Evolutionary conservation across 176 grass and related monocot species (phyloP).

Genomic region (Alloteropsis semialata): DNA sequence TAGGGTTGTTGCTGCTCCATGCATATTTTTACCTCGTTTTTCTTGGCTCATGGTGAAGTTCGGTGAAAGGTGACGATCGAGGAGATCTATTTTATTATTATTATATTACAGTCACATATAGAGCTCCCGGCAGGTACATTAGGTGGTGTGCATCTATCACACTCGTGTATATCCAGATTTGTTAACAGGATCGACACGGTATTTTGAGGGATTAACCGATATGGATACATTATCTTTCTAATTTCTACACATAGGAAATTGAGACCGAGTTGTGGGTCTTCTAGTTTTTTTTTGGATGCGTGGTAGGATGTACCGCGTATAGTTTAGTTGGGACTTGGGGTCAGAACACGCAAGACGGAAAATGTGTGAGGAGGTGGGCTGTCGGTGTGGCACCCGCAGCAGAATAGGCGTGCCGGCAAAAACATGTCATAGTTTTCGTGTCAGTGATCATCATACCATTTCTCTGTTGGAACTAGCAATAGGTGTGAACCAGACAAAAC

Average conservation of each 20-base stretch:
- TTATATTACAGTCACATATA: neutral
- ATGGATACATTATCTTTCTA: neutral
- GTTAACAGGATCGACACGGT: neutral
- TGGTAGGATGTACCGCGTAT: neutral
- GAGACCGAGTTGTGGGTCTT: neutral
- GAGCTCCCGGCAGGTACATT: neutral
- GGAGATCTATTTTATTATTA: neutral
- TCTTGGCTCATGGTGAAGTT: neutral
- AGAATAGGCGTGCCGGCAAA: neutral
- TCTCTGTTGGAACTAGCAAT: neutral
- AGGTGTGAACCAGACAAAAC: neutral
- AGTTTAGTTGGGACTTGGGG: neutral
- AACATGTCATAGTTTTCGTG: neutral
- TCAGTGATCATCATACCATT: neutral
- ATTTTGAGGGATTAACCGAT: neutral
- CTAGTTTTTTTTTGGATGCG: neutral
- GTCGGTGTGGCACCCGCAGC: constrained; percentile 2
- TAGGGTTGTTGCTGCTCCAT: neutral
- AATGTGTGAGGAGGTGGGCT: neutral
- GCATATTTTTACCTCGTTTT: neutral
- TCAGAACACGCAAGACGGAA: neutral
- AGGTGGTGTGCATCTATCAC: neutral
- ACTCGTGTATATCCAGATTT: neutral
- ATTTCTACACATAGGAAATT: no score
- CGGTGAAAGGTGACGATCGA: neutral